A percentile compares a stretch with the other conserved stretches of the same genome.
Evolutionary conservation across 2,329 filamentous ascomycete genomes (phyloP).

Genomic region (Penicillium freii): DNA sequence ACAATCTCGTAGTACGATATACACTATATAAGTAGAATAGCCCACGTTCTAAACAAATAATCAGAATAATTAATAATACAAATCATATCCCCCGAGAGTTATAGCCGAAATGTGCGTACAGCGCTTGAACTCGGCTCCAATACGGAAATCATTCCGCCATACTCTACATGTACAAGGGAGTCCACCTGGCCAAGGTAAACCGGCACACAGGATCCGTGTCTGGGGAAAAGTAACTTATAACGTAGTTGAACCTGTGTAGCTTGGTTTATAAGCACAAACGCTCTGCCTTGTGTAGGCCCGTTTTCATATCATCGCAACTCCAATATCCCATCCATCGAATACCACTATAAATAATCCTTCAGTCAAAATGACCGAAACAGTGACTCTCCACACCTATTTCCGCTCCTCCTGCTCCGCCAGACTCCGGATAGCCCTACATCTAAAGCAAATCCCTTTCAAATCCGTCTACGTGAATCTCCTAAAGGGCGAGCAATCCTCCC

Average conservation of each 20-base stretch:
- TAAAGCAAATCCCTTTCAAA: conserved; percentile 54
- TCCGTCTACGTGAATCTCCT: conserved; percentile 54
- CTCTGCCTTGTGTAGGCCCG: background rate
- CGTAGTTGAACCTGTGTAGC: background rate
- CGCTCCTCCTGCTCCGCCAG: conserved; percentile 63
- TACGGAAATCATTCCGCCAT: conserved; percentile 3
- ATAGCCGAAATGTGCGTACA: background rate
- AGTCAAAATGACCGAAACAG: conserved; percentile 21
- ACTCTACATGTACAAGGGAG: background rate
- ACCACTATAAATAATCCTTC: background rate
- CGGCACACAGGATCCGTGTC: background rate
- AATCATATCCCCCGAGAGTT: background rate
- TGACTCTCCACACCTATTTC: conserved; percentile 59
- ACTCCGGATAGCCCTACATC: conserved; percentile 58
- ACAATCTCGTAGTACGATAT: too few relatives aligned
- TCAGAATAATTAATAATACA: background rate
- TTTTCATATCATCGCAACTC: too few relatives aligned
- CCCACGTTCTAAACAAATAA: background rate
- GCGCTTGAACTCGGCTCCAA: conserved; percentile 6
- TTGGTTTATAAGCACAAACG: background rate
- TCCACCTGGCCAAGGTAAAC: background rate
- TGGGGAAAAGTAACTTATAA: background rate
- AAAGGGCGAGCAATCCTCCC: conserved; percentile 51
- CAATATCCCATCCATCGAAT: background rate
- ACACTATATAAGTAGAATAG: too few relatives aligned